Evolutionary conservation across 805 yeast species (phyloP).

Genomic region (Hanseniaspora taiwanica): DNA sequence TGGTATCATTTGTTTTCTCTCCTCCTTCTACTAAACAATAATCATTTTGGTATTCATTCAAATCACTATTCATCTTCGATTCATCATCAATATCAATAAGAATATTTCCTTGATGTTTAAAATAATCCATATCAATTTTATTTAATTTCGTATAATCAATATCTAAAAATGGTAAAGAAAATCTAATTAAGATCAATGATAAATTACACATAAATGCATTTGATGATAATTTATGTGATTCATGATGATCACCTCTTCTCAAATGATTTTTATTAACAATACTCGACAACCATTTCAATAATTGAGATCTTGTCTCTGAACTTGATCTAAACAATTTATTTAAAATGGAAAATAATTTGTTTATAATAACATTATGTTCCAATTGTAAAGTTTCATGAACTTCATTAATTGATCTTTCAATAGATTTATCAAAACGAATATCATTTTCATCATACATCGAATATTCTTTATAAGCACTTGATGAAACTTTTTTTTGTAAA

Average conservation of each 20-base stretch:
- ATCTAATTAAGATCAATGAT: slow-evolving; percentile 47
- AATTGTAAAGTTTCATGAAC: slow-evolving; percentile 48
- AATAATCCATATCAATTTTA: slow-evolving; percentile 63
- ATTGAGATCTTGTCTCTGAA: slow-evolving; percentile 42
- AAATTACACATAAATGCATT: slow-evolving; percentile 78
- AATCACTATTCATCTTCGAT: slow-evolving; percentile 68
- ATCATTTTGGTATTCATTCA: slow-evolving; percentile 51
- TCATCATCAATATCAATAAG: slow-evolving; percentile 64
- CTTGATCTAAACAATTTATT: slow-evolving; percentile 71
- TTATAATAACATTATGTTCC: slow-evolving; percentile 46
- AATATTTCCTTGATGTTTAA: slow-evolving; percentile 31
- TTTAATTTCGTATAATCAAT: slow-evolving; percentile 52
- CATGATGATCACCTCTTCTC: slow-evolving; percentile 76
- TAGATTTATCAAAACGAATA: slow-evolving; percentile 3
- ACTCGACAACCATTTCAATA: slow-evolving; percentile 57
- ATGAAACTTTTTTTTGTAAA: slow-evolving; percentile 36
- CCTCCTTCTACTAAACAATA: slow-evolving; percentile 29
- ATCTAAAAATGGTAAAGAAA: slow-evolving; percentile 78
- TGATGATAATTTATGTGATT: slow-evolving; percentile 39
- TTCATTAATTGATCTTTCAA: slow-evolving; percentile 26
- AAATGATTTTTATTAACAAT: slow-evolving; percentile 75
- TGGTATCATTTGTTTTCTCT: slow-evolving; percentile 23
- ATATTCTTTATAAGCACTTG: slow-evolving; percentile 29
- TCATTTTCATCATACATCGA: slow-evolving; percentile 4
- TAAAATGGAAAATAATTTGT: slow-evolving; percentile 53